A percentile compares a stretch with the other conserved stretches of the same genome.
phyloP scores from a whole-genome alignment of 1,284 basidiomycete species.

The Moniliophthora roreri region DNA sequence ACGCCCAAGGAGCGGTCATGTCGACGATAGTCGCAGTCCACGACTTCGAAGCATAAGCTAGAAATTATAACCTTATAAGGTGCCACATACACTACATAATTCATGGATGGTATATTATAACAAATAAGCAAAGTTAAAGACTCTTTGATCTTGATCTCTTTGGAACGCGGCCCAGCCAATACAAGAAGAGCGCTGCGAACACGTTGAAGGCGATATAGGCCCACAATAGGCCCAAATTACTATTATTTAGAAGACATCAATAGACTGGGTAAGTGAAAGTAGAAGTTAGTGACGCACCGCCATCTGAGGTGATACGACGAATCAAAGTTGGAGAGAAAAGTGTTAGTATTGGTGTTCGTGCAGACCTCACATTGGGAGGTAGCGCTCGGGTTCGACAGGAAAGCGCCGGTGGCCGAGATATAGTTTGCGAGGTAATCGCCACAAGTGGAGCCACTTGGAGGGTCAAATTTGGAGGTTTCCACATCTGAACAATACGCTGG shows the following conservation, averaged over 20 bases:
- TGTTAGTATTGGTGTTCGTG: slow-evolving; percentile 47
- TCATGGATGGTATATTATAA: neutral
- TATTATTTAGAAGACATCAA: no score
- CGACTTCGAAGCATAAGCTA: no score
- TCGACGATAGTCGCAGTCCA: no score
- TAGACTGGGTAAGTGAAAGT: no score
- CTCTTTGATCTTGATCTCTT: slow-evolving; percentile 16
- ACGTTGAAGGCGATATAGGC: slow-evolving; percentile 67
- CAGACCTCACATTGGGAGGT: slow-evolving; percentile 57
- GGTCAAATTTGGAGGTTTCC: slow-evolving; percentile 37
- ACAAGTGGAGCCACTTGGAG: slow-evolving; percentile 47
- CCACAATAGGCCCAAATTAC: slow-evolving; percentile 62
- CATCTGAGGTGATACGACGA: slow-evolving; percentile 48
- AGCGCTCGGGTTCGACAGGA: slow-evolving; percentile 61
- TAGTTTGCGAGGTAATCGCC: slow-evolving; percentile 55
- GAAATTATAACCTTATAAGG: no score
- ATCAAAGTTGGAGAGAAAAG: slow-evolving; percentile 41
- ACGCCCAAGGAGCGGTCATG: no score
- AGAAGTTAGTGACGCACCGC: no score
- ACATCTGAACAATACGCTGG: slow-evolving; percentile 32
- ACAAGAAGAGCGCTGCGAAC: slow-evolving; percentile 14
- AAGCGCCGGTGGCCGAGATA: slow-evolving; percentile 57
- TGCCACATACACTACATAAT: neutral
- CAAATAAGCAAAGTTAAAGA: neutral
- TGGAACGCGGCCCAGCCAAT: slow-evolving; percentile 19